These are phyloP conservation scores for Vanilla planifolia DNA, from an alignment of 106 monocot species.

Conservation along the genomic window DNA sequence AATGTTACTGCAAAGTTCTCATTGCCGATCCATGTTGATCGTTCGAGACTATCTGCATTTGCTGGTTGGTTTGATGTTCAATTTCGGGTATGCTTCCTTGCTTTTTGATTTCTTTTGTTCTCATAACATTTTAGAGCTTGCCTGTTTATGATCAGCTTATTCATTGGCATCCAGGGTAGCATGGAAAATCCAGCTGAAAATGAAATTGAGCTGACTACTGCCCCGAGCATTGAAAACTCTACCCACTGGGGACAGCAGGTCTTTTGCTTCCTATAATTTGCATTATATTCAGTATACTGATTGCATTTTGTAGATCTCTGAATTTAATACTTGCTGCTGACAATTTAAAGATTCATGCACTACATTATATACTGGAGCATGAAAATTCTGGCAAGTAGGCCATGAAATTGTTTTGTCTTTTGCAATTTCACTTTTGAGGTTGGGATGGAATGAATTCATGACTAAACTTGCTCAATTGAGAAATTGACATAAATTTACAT, in stretches of 20 bases:
- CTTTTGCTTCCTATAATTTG: slow-evolving; percentile 7
- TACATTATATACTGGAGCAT: too few relatives aligned
- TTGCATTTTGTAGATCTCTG: too few relatives aligned
- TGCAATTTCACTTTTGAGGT: too few relatives aligned
- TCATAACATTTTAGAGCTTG: background rate
- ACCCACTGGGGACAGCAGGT: slow-evolving; percentile 99
- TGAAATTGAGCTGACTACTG: slow-evolving; percentile 83
- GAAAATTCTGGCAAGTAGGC: too few relatives aligned
- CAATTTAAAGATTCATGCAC: too few relatives aligned
- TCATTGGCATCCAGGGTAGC: slow-evolving; percentile 48
- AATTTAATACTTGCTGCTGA: too few relatives aligned
- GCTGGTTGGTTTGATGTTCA: slow-evolving; percentile 99
- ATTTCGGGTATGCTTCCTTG: slow-evolving; percentile 51
- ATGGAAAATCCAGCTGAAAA: slow-evolving; percentile 38
- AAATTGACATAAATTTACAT: too few relatives aligned
- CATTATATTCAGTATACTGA: background rate
- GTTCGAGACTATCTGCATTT: slow-evolving; percentile 55
- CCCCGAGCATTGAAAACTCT: slow-evolving; percentile 54
- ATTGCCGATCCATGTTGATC: slow-evolving; percentile 40
- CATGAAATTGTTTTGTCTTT: too few relatives aligned
- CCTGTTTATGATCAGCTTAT: background rate
- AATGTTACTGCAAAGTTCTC: slow-evolving; percentile 33
- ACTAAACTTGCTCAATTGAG: too few relatives aligned
- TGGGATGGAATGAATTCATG: too few relatives aligned
- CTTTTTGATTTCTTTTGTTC: background rate